Base-by-base conservation (phyloP, 768 basidiomycete species). In the Naganishia vaughanmartiniae region DNA sequence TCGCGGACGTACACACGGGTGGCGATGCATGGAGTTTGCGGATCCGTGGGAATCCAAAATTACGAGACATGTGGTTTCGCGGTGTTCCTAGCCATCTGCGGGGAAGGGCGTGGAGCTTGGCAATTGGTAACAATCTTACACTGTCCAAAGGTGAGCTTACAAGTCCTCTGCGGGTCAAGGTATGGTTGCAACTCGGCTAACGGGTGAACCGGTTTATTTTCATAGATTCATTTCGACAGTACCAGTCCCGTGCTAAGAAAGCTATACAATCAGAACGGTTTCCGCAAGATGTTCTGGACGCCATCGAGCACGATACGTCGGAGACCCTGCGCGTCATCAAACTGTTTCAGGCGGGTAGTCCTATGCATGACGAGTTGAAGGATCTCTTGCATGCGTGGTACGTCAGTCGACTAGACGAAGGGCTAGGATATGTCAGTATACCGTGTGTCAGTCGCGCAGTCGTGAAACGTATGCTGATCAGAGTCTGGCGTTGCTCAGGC, bases 341-440 rank as follows among this genome's bases (percentile, higher is more conserved):
- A 57, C 55, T 81, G 34, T 79, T 76, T 71, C 70, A 67, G 4
- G 70, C 63, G 3, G 74, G 75, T 0, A 74, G 76, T 70, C 80
- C 80, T 10, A 73, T 81, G 71, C 72, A 75, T 21, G 77, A 74
- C 17, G 80, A 81, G 65, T 60, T 81, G 39, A 73, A 69, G 34
- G 80, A 81, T 39, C 60, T 81, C 28, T 48, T 81, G 10, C 72
- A 71, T 36, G 78, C 80, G 26, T 81, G 80, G 80, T 76, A 79
- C 26, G 78, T 81, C 14, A 77, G 76, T 36, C 68, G 80, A 6
- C 76, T 77, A 1, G 80, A 81, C 60, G 77, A 78, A 39, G 80
- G 77, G 34, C 24, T 74, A 42, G 80, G 80, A 28, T 81, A 81
- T 73, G 80, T 81, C 65, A 72, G 80, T 77, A n/a, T 1, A 28